Evolutionary conservation across 495 filamentous ascomycete species (phyloP).

Genomic region (Penicillium psychrofluorescens): DNA sequence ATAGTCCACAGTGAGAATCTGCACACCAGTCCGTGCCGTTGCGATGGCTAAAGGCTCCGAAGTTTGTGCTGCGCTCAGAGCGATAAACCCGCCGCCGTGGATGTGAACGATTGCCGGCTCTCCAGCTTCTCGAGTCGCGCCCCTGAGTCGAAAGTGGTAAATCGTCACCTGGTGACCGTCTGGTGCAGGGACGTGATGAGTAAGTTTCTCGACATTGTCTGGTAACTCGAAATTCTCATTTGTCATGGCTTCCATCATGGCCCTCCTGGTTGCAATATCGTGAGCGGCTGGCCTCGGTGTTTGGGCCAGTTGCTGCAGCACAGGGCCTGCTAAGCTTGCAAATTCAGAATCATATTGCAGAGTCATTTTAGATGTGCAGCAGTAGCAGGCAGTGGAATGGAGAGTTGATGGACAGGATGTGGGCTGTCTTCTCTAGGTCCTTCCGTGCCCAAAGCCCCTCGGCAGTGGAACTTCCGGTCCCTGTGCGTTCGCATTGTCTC

Average conservation of each 20-base stretch:
- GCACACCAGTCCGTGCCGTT: constrained; percentile 8
- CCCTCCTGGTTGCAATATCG: constrained; percentile 2
- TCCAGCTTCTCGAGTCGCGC: not conserved
- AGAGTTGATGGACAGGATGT: too few relatives aligned
- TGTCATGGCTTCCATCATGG: constrained; percentile 1
- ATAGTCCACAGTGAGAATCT: constrained; percentile 21
- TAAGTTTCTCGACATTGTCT: constrained; percentile 8
- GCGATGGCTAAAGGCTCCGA: not conserved
- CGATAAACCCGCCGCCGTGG: constrained; percentile 8
- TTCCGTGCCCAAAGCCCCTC: too few relatives aligned
- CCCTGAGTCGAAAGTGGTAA: constrained; percentile 6
- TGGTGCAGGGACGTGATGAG: not conserved
- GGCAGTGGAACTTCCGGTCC: too few relatives aligned
- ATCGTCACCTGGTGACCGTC: constrained; percentile 4
- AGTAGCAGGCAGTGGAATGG: too few relatives aligned
- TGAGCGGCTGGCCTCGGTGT: constrained; percentile 1
- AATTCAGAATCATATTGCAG: constrained; percentile 10
- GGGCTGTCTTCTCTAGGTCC: too few relatives aligned
- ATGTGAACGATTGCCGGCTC: constrained; percentile 9
- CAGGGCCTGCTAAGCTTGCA: constrained; percentile 2
- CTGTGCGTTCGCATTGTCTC: not conserved
- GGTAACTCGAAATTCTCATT: not conserved
- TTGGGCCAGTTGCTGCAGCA: constrained; percentile 1
- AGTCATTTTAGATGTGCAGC: not conserved
- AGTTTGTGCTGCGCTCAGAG: constrained; percentile 1